These are phyloP conservation scores for Paspalum vaginatum DNA, from an alignment of 176 grass and related monocot genomes.

Conservation along the genomic window DNA sequence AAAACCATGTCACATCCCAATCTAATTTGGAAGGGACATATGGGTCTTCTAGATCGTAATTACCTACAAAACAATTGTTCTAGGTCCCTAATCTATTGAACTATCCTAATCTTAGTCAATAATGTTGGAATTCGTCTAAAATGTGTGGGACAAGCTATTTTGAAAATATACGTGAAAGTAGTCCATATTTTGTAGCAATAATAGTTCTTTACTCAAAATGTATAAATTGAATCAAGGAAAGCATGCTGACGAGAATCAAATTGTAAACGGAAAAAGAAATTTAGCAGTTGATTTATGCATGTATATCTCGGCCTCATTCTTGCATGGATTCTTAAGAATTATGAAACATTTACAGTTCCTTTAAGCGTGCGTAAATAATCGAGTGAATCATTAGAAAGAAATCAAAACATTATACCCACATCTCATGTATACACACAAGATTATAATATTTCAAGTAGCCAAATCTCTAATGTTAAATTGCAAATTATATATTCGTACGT, in stretches of 20 bases:
- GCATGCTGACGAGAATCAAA: not conserved
- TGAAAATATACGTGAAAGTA: too few relatives aligned
- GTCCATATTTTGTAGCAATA: too few relatives aligned
- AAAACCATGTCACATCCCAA: too few relatives aligned
- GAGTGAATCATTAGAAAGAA: not conserved
- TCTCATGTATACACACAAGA: not conserved
- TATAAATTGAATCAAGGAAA: not conserved
- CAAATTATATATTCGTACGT: not conserved
- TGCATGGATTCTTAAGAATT: not conserved
- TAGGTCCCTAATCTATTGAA: too few relatives aligned
- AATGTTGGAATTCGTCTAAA: too few relatives aligned
- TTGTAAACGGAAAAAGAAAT: not conserved
- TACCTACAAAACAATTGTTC: too few relatives aligned
- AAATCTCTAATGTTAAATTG: not conserved
- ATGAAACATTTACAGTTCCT: not conserved
- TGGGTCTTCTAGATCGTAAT: too few relatives aligned
- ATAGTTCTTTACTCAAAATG: not conserved
- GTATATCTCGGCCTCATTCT: not conserved
- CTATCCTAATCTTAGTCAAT: too few relatives aligned
- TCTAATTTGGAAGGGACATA: too few relatives aligned
- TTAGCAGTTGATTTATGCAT: not conserved
- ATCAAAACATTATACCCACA: not conserved
- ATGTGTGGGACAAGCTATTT: too few relatives aligned
- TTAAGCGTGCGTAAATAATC: not conserved
- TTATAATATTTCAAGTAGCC: not conserved